These are phyloP conservation scores for Pyrenula massariospora DNA, from an alignment of 495 filamentous ascomycete genomes.

Conservation along the genomic window DNA sequence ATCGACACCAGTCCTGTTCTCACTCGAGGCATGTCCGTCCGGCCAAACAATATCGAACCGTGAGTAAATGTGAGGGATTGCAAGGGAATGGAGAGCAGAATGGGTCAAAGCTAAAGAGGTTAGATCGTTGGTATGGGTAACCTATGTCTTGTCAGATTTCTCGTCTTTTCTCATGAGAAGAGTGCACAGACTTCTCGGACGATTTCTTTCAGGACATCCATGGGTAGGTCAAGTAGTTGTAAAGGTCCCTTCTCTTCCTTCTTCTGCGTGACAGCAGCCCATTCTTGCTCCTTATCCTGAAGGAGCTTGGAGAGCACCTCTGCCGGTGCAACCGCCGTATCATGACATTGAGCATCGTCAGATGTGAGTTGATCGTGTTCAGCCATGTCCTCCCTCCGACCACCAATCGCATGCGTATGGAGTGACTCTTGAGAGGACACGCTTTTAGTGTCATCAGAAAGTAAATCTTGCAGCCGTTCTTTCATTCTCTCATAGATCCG, in stretches of 20 bases:
- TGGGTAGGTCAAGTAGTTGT: slow-evolving; percentile 66
- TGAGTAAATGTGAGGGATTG: slow-evolving; percentile 80
- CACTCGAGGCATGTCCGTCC: slow-evolving; percentile 48
- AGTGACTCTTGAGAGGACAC: background rate
- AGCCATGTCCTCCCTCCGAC: background rate
- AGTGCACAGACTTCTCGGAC: slow-evolving; percentile 70
- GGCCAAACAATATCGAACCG: slow-evolving; percentile 95
- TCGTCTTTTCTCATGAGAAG: background rate
- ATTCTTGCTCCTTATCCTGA: slow-evolving; percentile 28
- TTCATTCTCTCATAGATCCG: background rate
- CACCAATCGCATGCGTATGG: background rate
- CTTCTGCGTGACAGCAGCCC: slow-evolving; percentile 18
- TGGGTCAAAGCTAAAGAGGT: slow-evolving; percentile 74
- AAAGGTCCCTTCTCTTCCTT: slow-evolving; percentile 21
- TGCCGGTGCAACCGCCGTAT: background rate
- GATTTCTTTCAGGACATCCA: slow-evolving; percentile 80
- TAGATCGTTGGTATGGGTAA: slow-evolving; percentile 80
- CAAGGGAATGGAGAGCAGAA: slow-evolving; percentile 69
- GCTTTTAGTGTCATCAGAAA: background rate
- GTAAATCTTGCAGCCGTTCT: background rate
- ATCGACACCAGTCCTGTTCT: slow-evolving; percentile 69
- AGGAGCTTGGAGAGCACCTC: slow-evolving; percentile 13
- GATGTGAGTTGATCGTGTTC: background rate
- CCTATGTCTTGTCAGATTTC: slow-evolving; percentile 36
- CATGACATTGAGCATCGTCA: background rate